Percentiles rank a stretch among this genome's conserved stretches.
These are phyloP conservation scores for Saccharomycopsis hybrid DNA, from an alignment of 1,139 yeast genomes.

Conservation along the genomic window DNA sequence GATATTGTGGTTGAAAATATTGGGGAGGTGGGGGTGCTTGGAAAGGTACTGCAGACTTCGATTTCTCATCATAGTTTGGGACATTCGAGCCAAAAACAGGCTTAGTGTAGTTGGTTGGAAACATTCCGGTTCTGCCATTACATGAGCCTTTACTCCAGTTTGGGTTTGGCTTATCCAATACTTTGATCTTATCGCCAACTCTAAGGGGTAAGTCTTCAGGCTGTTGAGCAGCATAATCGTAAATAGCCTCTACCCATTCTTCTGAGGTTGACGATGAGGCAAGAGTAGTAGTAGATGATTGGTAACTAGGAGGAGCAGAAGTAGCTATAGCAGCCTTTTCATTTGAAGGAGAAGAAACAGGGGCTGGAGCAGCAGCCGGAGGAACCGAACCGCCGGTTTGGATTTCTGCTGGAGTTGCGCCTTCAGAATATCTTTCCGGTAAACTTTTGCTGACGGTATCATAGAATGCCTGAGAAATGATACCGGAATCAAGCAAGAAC, in stretches of 20 bases:
- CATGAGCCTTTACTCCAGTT: slow-evolving; percentile 90
- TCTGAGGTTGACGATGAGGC: slow-evolving; percentile 10
- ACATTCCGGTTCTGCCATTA: slow-evolving; percentile 63
- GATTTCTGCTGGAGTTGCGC: slow-evolving; percentile 44
- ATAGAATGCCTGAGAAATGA: slow-evolving; percentile 54
- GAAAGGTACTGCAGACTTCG: slow-evolving; percentile 16
- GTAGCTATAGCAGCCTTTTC: too few species aligned
- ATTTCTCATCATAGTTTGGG: slow-evolving; percentile 27
- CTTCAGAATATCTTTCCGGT: slow-evolving; percentile 55
- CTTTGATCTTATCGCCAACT: slow-evolving; percentile 62
- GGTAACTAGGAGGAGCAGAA: slow-evolving; percentile 19
- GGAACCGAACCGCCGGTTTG: slow-evolving; percentile 10
- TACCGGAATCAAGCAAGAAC: slow-evolving; percentile 71
- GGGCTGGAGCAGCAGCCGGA: background rate
- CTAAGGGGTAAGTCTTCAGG: slow-evolving; percentile 61
- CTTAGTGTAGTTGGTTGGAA: slow-evolving; percentile 82
- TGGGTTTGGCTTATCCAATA: slow-evolving; percentile 66
- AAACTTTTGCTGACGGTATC: slow-evolving; percentile 45
- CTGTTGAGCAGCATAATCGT: slow-evolving; percentile 64
- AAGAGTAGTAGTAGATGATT: slow-evolving; percentile 7
- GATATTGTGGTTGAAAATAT: too few species aligned
- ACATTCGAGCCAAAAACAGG: slow-evolving; percentile 34
- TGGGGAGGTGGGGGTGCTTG: too few species aligned
- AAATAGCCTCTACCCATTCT: slow-evolving; percentile 58
- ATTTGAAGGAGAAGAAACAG: too few species aligned